Evolutionary conservation across 2,329 filamentous ascomycete genomes (phyloP).

Genomic region (Penicillium olsonii): DNA sequence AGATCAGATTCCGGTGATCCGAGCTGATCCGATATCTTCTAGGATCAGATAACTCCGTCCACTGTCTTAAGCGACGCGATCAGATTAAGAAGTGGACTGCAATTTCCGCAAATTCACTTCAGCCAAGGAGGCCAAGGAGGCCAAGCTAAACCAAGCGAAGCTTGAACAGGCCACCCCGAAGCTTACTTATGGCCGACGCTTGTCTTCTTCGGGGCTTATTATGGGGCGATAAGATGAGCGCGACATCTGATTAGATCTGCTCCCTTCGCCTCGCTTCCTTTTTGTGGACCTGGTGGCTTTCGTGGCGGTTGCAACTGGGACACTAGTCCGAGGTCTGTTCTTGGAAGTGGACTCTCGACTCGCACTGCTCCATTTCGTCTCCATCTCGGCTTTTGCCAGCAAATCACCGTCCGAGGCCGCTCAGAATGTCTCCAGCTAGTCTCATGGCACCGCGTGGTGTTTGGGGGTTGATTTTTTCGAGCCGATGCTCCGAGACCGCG

Average conservation of each 20-base stretch:
- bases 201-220: not conserved
- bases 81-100: no score
- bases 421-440: not conserved
- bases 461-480: not conserved
- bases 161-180: not conserved
- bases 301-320: not conserved
- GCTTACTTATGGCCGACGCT: constrained; percentile 2
- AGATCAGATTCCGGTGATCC: not conserved
- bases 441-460: not conserved
- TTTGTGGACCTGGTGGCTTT: not conserved
- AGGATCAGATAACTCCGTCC: not conserved
- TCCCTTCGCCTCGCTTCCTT: not conserved
- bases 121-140: constrained; percentile 1
- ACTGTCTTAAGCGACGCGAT: no score
- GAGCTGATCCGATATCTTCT: not conserved
- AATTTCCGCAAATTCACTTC: no score
- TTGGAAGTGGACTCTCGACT: not conserved
- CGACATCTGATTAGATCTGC: constrained; percentile 9
- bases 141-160: constrained; percentile 5
- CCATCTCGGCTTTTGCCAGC: not conserved
- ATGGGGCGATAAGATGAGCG: constrained; percentile 4
- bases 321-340: not conserved
- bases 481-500: not conserved
- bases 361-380: no score
- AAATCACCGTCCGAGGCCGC: not conserved